Base-by-base conservation (phyloP, 2,329 filamentous ascomycete genomes). In the Periconia digitata region DNA sequence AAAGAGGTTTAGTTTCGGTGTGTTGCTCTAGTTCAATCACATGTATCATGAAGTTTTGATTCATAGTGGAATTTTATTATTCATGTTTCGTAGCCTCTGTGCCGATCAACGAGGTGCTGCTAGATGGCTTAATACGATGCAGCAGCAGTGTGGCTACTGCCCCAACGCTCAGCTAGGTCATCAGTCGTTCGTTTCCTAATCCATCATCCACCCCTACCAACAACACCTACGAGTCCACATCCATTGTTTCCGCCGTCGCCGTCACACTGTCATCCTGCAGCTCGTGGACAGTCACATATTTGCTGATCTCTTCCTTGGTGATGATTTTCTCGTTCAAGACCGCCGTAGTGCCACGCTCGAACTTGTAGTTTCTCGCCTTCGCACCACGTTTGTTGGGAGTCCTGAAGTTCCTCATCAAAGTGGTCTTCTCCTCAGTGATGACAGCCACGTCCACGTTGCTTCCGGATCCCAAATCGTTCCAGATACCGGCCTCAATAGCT, bases 391-490 rank as follows among this genome's bases (percentile, higher is more conserved):
- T 85, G 75, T 99, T 99, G 50, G 94, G 94, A 72, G 82, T 92
- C 72, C 95, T 87, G 79, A 89, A 94, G 77, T 96, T 96, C 67
- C 94, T 83, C 82, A 95, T 82, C 70, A 99, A 76, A 22, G 89
- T 94, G 22, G 94, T 96, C 85, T 96, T 96, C 63, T 96, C 92
- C 64, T 86, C 83, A 53, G 92, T 95, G 70, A 99, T 99, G 64
- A 99, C 84, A 56, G 91, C 92, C 27, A 99, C 89, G 69, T 99
- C 95, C 49, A 99, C 94, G 71, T 99, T 99, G 71, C 90, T 95
- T 64, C 94, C 94, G 3, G 91, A 96, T 13, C 94, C 94, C 71
- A 99, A 72, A 75, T 99, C 94, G 80, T 99, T 99, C 80, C 94
- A 99, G 76, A 99, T 95, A 85, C 94, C 94, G 10, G 95, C 88